Base-by-base conservation (phyloP, 2,329 filamentous ascomycete species). In the Diaporthe sp. region DNA sequence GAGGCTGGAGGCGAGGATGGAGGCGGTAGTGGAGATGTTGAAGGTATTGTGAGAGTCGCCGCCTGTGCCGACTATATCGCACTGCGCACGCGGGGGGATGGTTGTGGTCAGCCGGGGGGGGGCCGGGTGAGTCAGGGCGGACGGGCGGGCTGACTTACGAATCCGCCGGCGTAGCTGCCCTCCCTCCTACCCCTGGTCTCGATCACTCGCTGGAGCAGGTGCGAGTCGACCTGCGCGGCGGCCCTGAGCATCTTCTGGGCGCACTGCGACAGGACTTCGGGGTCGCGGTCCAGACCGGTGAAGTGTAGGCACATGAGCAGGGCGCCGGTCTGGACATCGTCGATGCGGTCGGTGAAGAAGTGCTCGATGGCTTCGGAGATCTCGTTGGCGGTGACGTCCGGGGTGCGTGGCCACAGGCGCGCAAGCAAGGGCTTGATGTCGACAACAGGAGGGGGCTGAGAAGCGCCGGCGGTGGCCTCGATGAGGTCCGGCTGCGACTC, bases 21-120 rank as follows among this genome's bases (percentile, higher is more conserved):
- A 98, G 3, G 97, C 92, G 9, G 97, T 98, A 6, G 97, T 99
- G 79, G 94, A 97, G 82, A 99, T 96, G 84, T 99, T 99, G 91
- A 98, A 99, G 44, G 97, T 99, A 83, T 97, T 95, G 88, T 98
- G 96, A 27, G 94, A 93, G 86, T 99, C 97, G 81, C 97, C 97
- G 78, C 97, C 97, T 10, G 97, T 99, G 78, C 97, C 97, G 74
- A 99, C 97, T 82, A 99, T 98, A 83, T 99, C 97, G 82, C 96
- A 92, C 87, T 91, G 75, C n/a, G 27, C 47, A 22, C 37, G 12
- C 58, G 63, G 25, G 30, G 22, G 30, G 30, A 37, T 22, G 74
- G 22, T 10, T 59, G 47, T 70, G 56, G 61, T 42, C 53, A 72
- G 50, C 56, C 12, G 73, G 68, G n/a, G 47, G 13, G 72, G 68